Evolutionary conservation across 306 rosid species (phyloP), one percentile per base, ranked within the genome.

Genomic region (Vigna mungo): DNA sequence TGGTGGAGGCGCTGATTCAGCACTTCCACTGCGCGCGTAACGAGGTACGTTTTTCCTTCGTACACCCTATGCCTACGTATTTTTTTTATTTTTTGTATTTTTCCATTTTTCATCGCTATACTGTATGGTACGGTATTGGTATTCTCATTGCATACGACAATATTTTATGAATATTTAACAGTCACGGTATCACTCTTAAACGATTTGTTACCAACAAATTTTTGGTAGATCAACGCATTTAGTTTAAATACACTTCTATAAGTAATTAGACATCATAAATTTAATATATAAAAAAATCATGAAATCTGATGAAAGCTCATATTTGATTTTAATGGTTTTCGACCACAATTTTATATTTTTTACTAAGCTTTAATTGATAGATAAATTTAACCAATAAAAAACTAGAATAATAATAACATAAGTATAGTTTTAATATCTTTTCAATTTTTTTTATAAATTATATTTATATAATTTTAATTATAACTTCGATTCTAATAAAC

Each of bases 21-120:
- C 88, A 91, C 85, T 82, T 91, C 82, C 85, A 84, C 48, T 92
- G 96, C 36, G 88, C 88, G 52, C 98, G 94, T 49, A 71, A 17
- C 36, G 87, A 96, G 99, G 99, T 96, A 87, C 77, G 83, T n/a
- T 44, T 7, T 44, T 52, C 36, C 10, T 60, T 69, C 46, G 44
- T 61, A 61, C 36, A 7, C 79, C 67, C 84, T 75, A 75, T 56
- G 21, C 3, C 13, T 65, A 54, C 74, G 72, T 43, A 37, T 78
- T 73, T 23, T 3, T 25, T 25, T 9, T 44, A 32, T 55, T 16
- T 0, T 0, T 0, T 2, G 51, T 59, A 44, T 44, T 44, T 44
- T 44, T 43, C 48, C 9, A 10, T 43, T 44, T 27, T 34, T 5
- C 53, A 48, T 15, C 15, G 54, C 7, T 2, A 16, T 15, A 25